These are phyloP conservation scores for cucumber (Cucumis sativus) DNA, from an alignment of 306 rosid genomes.

Conservation along the genomic window DNA sequence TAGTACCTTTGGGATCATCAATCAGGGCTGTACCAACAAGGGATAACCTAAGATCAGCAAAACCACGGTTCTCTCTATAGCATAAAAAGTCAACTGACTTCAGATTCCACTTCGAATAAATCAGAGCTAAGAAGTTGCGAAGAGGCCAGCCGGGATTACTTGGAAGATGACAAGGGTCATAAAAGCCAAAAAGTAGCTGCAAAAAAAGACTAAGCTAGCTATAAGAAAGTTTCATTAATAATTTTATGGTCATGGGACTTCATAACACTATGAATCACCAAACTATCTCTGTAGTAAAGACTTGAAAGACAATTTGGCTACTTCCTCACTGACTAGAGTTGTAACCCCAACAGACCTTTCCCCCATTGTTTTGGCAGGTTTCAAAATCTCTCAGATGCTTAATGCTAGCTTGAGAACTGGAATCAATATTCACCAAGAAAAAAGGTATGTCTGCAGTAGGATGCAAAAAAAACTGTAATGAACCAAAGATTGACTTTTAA, in stretches of 20 bases:
- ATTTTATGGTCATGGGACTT: slow-evolving; percentile 8
- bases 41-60: slow-evolving; percentile 68
- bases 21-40: slow-evolving; percentile 78
- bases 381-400: slow-evolving; percentile 78
- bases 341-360: slow-evolving; percentile 47
- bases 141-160: slow-evolving; percentile 95
- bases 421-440: slow-evolving; percentile 51
- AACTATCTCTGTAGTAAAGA: neutral
- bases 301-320: neutral
- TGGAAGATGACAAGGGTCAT: slow-evolving; percentile 88
- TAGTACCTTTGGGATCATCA: slow-evolving; percentile 50
- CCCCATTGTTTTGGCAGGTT: slow-evolving; percentile 29
- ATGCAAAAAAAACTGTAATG: slow-evolving; percentile 16
- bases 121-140: slow-evolving; percentile 81
- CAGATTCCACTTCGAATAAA: slow-evolving; percentile 66
- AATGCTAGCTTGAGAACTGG: slow-evolving; percentile 45
- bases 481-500: neutral
- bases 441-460: slow-evolving; percentile 65
- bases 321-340: slow-evolving; percentile 12
- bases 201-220: slow-evolving; percentile 17
- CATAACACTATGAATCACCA: slow-evolving; percentile 6
- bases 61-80: slow-evolving; percentile 93
- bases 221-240: slow-evolving; percentile 11
- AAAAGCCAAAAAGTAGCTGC: slow-evolving; percentile 91
- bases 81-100: slow-evolving; percentile 55